Evolutionary conservation across 768 basidiomycete species (phyloP).

Genomic region (Tylopilus sp.): DNA sequence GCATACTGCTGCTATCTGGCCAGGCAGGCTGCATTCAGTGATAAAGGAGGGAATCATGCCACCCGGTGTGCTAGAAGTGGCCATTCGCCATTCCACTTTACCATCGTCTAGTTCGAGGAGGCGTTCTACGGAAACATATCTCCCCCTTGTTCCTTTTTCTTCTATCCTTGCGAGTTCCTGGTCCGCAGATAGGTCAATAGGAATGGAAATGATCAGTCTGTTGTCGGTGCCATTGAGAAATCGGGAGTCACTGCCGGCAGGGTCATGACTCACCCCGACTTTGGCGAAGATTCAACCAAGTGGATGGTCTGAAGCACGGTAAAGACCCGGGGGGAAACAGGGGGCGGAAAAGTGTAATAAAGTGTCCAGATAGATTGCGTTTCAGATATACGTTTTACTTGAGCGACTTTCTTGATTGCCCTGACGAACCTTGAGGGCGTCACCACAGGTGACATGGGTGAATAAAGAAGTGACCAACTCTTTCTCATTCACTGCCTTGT

Average conservation of each 20-base stretch:
- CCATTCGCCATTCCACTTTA: constrained; percentile 76
- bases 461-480: constrained; percentile 41
- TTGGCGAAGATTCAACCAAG: constrained; percentile 46
- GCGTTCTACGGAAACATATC: constrained; percentile 68
- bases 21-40: constrained; percentile 56
- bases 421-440: constrained; percentile 54
- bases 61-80: constrained; percentile 68
- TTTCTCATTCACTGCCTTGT: constrained; percentile 68
- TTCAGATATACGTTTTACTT: constrained; percentile 60
- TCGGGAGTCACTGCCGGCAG: not conserved
- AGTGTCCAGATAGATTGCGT: constrained; percentile 67
- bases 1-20: constrained; percentile 58
- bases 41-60: constrained; percentile 66
- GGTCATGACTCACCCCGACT: constrained; percentile 50
- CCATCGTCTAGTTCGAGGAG: constrained; percentile 60
- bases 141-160: constrained; percentile 60
- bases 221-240: not conserved
- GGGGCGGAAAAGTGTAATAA: constrained; percentile 69
- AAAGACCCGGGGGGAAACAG: constrained; percentile 71
- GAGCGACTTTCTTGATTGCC: constrained; percentile 58
- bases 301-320: constrained; percentile 68
- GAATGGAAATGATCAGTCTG: constrained; percentile 53
- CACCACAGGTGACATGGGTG: not conserved
- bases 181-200: constrained; percentile 61
- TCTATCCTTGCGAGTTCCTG: constrained; percentile 58